A percentile compares a stretch with the other conserved stretches of the same genome.
Conservation (phyloP, 1,284 basidiomycete genomes). For the Bondarzewia mesenterica region DNA sequence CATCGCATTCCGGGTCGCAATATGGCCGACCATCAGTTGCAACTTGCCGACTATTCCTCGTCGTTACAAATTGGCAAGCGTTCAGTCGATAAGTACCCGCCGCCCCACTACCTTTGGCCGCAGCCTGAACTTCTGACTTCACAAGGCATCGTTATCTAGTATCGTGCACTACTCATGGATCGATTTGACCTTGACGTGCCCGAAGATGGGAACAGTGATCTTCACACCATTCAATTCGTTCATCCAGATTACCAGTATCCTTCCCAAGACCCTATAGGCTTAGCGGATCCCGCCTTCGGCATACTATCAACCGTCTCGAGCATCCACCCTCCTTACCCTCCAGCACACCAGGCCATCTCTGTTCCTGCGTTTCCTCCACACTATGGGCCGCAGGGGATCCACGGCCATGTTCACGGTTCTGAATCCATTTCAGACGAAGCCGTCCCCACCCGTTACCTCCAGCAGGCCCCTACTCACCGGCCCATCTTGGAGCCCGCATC, state of each 20-base stretch:
- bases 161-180: no score
- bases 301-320: not conserved
- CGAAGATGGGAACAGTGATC: not conserved
- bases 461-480: not conserved
- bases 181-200: not conserved
- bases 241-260: not conserved
- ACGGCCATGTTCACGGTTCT: not conserved
- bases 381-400: not conserved
- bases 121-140: no score
- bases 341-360: not conserved
- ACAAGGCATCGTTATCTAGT: no score
- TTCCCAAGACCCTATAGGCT: not conserved
- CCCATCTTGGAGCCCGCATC: not conserved
- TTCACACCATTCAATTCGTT: not conserved
- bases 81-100: no score
- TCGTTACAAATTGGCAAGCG: no score
- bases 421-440: no score
- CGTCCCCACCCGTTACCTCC: no score
- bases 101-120: no score
- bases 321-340: not conserved
- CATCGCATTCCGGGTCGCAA: no score
- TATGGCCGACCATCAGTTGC: no score
- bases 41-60: no score
- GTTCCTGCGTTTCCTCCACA: not conserved
- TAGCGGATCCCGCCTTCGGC: not conserved